Evolutionary conservation across 1,284 basidiomycete genomes (phyloP).

Genomic region (Cryptococcus sp.): DNA sequence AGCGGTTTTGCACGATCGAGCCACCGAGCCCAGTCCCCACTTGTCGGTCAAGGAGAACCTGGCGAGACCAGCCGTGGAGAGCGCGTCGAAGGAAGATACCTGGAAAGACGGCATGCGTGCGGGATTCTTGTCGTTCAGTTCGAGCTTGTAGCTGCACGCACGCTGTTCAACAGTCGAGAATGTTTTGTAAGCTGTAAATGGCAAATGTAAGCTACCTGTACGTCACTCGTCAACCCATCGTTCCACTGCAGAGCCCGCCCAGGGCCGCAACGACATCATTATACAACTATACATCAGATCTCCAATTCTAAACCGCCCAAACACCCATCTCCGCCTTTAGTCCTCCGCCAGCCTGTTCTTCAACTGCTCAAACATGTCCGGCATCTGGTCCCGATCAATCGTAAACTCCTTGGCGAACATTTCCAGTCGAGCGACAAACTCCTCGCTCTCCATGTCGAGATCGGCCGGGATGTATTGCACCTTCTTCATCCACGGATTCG

Average conservation of each 20-base stretch:
- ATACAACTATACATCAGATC: not conserved
- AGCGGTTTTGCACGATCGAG: not conserved
- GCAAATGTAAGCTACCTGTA: too few relatives aligned
- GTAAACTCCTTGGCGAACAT: conserved; percentile 26
- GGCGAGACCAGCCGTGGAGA: not conserved
- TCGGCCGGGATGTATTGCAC: conserved; percentile 27
- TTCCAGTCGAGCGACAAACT: conserved; percentile 26
- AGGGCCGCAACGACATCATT: too few relatives aligned
- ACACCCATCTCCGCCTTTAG: too few relatives aligned
- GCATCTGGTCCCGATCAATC: conserved; percentile 20
- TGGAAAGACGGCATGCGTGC: conserved; percentile 5
- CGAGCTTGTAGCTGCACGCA: conserved; percentile 2
- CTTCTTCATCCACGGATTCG: conserved; percentile 23
- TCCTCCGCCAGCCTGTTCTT: not conserved
- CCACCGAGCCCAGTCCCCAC: not conserved
- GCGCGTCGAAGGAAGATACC: conserved; percentile 3
- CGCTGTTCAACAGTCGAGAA: too few relatives aligned
- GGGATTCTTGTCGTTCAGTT: conserved; percentile 7
- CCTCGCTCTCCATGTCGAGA: conserved; percentile 29
- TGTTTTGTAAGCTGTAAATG: too few relatives aligned
- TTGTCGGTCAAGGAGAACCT: not conserved
- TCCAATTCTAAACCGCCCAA: too few relatives aligned
- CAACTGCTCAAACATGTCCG: conserved; percentile 21
- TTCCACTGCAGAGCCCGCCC: too few relatives aligned
- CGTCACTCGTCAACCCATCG: too few relatives aligned